Conservation (phyloP, 2,329 filamentous ascomycete species). For the Scopulariopsis brevicaulis region DNA sequence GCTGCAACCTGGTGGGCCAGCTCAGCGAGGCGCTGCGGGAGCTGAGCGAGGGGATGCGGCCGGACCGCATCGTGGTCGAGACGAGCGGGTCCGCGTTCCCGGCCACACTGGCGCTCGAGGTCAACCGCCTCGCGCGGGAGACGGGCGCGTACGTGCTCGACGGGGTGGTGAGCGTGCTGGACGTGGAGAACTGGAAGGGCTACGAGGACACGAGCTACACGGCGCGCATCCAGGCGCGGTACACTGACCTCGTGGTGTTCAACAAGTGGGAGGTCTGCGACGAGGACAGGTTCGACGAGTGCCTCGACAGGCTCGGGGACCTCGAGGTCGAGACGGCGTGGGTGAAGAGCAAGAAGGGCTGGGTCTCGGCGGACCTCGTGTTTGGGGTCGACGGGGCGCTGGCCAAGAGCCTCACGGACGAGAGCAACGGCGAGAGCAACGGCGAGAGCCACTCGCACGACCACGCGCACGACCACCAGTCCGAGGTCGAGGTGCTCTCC, state of each 20-base stretch:
- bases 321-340: conserved; percentile 70
- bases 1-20: conserved; percentile 94
- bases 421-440: conserved; percentile 17
- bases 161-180: conserved; percentile 80
- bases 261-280: conserved; percentile 82
- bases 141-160: conserved; percentile 64
- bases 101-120: conserved; percentile 80
- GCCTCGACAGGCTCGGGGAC: conserved; percentile 68
- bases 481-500: conserved; percentile 86
- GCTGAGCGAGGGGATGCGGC: conserved; percentile 45
- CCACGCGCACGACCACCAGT: conserved; percentile 44
- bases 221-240: conserved; percentile 75
- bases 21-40: conserved; percentile 70
- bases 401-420: conserved; percentile 41
- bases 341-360: conserved; percentile 75
- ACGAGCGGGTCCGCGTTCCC: conserved; percentile 83
- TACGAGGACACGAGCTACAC: conserved; percentile 89
- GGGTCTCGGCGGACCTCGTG: conserved; percentile 66
- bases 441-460: conserved; percentile 20
- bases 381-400: conserved; percentile 83
- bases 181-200: conserved; percentile 90
- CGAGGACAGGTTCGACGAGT: conserved; percentile 66
- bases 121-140: conserved; percentile 67
- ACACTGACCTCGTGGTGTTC: conserved; percentile 82
- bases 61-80: conserved; percentile 88